These are phyloP conservation scores for Termitomyces sp. DNA, from an alignment of 768 basidiomycete species.

Conservation along the genomic window DNA sequence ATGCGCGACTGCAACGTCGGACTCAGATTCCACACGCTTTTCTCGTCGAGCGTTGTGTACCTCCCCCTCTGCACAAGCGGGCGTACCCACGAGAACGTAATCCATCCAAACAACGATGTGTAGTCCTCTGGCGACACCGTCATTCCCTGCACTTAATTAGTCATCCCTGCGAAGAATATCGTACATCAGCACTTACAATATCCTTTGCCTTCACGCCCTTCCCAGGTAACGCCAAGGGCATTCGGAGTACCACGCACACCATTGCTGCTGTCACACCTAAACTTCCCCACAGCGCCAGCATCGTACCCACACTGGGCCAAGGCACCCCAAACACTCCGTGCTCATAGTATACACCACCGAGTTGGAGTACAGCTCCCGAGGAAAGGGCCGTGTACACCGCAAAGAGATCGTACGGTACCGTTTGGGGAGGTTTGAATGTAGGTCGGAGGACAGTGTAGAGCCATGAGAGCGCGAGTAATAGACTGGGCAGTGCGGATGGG, in stretches of 20 bases:
- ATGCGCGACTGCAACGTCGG: conserved; percentile 64
- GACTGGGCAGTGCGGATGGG: conserved; percentile 30
- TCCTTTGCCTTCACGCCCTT: conserved; percentile 41
- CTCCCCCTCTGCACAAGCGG: conserved; percentile 55
- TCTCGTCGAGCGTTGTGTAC: conserved; percentile 56
- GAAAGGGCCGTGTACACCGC: conserved; percentile 49
- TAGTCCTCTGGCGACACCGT: conserved; percentile 74
- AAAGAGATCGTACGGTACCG: conserved; percentile 62
- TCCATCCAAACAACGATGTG: conserved; percentile 65
- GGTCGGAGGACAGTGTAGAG: conserved; percentile 60
- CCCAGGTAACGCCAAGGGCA: conserved; percentile 69
- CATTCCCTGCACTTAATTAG: conserved; percentile 33
- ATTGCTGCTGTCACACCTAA: conserved; percentile 37
- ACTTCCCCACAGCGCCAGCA: conserved; percentile 34
- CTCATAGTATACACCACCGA: conserved; percentile 54
- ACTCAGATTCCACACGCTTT: conserved; percentile 69
- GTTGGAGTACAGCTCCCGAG: conserved; percentile 35
- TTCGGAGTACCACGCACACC: conserved; percentile 43
- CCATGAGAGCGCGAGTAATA: conserved; percentile 57
- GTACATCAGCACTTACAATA: conserved; percentile 44
- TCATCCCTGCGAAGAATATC: neutral
- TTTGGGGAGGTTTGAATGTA: conserved; percentile 45
- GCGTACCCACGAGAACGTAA: conserved; percentile 67
- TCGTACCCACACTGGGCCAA: conserved; percentile 28
- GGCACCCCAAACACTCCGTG: conserved; percentile 36